phyloP scores from a whole-genome alignment of 108 stramenopile species.

The Nitzschia palea region DNA sequence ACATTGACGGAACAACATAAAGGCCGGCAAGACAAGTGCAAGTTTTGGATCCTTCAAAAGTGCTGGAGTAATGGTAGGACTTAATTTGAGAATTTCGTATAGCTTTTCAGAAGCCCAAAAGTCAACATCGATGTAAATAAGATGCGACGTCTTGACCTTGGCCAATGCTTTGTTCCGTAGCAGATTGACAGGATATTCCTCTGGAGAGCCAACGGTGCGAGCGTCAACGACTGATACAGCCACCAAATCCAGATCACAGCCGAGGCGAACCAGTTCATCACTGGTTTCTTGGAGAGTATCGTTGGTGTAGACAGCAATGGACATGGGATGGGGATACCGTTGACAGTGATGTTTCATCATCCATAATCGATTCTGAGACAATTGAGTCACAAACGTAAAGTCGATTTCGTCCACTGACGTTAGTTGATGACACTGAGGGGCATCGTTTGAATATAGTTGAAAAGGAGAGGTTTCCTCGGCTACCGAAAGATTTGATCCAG shows the following conservation, averaged over 20 bases:
- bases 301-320: conserved; percentile 66
- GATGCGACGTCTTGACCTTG: conserved; percentile 63
- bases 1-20: conserved; percentile 63
- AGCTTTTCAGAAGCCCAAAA: conserved; percentile 80
- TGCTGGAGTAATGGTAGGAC: conserved; percentile 25
- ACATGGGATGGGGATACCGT: conserved; percentile 66
- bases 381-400: conserved; percentile 73
- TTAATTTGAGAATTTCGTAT: conserved; percentile 40
- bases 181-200: conserved; percentile 88
- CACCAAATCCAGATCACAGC: conserved; percentile 6
- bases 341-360: conserved; percentile 78
- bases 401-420: conserved; percentile 16
- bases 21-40: conserved; percentile 78
- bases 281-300: conserved; percentile 9
- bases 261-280: conserved; percentile 4
- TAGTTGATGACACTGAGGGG: too few relatives aligned
- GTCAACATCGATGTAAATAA: conserved; percentile 88
- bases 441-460: not conserved
- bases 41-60: conserved; percentile 47
- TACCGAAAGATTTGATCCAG: too few relatives aligned
- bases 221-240: conserved; percentile 21
- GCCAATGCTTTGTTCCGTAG: conserved; percentile 83
- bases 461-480: too few relatives aligned
- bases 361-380: conserved; percentile 76
- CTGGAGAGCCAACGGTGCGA: not conserved